Evolutionary conservation across 2,329 filamentous ascomycete genomes (phyloP), one percentile per base, ranked within the genome.

Genomic region (Penicillium sp.): DNA sequence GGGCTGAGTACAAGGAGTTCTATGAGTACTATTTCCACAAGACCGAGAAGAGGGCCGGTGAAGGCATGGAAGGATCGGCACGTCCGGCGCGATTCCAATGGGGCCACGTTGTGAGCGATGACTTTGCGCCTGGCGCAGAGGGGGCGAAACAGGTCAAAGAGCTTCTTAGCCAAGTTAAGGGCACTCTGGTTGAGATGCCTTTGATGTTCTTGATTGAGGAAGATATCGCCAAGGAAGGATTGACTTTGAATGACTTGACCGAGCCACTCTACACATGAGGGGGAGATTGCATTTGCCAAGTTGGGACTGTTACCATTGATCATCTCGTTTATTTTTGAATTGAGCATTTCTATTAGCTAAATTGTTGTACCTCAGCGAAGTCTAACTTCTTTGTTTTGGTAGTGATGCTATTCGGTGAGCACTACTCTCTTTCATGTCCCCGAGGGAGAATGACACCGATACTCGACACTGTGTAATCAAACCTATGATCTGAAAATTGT

Each of bases 171-270:
- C 81, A 84, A 53, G 80, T 93, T 39, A 83, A 86, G 59, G 89
- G 89, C 2, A 89, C 83, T 9, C 75, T 92, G 45, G 89, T 97
- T 8, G 90, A 96, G 80, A 97, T 97, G 93, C 91, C 92, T 29
- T 79, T 97, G 66, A 81, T 91, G 64, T 97, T 97, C 79, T 78
- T 96, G 73, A 88, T 89, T 67, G 89, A 92, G 35, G 84, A 91
- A 68, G 92, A 97, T 73, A 87, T 97, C 73, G 93, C 93, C 4
- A 88, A 92, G 81, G 85, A 91, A 66, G 91, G 92, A 0, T 67
- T 96, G 68, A 82, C 83, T 23, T 76, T 92, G 62, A 92, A 93
- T 76, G 81, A 82, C 27, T 74, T 91, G 66, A 92, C 89, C 1
- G 84, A 89, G 68, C 85, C 87, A 68, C 75, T 92, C 38, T 92